phyloP scores from a whole-genome alignment of 257 asterid species.

The Nicotiana knightiana region DNA sequence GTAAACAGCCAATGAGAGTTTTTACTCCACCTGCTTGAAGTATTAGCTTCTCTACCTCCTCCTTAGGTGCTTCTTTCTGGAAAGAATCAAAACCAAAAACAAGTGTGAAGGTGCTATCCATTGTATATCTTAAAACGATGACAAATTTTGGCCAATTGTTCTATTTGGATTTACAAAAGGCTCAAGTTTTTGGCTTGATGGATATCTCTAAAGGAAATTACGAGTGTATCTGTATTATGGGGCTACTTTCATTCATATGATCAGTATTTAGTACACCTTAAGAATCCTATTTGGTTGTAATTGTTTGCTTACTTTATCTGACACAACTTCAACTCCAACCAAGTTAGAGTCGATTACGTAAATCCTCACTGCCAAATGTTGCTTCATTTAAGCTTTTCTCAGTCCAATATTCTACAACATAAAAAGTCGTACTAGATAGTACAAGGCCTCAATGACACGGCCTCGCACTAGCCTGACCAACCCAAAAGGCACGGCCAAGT shows the following conservation, averaged over 20 bases:
- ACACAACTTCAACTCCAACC: no score
- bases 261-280: background rate
- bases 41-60: slow-evolving; percentile 76
- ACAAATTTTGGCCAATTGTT: background rate
- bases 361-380: no score
- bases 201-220: background rate
- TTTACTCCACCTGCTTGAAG: slow-evolving; percentile 72
- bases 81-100: background rate
- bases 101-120: background rate
- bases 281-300: background rate
- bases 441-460: no score
- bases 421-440: no score
- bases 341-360: no score
- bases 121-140: background rate
- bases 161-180: background rate
- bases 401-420: no score
- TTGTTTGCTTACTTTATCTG: background rate
- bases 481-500: no score
- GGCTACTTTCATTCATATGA: background rate
- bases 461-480: no score
- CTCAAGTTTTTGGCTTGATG: background rate
- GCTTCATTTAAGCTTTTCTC: no score
- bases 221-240: background rate
- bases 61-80: slow-evolving; percentile 75
- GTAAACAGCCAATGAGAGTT: slow-evolving; percentile 67